These are phyloP conservation scores for Cyberlindnera maclurae DNA, from an alignment of 805 yeast genomes.

Conservation along the genomic window DNA sequence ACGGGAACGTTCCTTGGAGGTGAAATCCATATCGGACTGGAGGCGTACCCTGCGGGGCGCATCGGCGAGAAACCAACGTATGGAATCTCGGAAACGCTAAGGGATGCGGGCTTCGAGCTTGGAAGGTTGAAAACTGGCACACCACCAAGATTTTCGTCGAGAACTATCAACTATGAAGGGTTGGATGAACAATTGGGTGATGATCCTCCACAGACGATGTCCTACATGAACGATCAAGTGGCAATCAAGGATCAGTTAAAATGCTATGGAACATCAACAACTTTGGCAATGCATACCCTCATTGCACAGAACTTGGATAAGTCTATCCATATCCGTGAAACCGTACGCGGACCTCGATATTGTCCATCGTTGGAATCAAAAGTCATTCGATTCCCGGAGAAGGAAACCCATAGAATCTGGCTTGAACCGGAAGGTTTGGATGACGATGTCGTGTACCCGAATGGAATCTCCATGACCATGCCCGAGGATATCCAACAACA, in stretches of 20 bases:
- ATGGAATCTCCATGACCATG: slow-evolving; percentile 94
- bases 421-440: slow-evolving; percentile 93
- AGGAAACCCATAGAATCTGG: slow-evolving; percentile 79
- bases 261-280: slow-evolving; percentile 78
- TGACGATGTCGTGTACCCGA: slow-evolving; percentile 86
- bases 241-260: slow-evolving; percentile 50
- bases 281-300: slow-evolving; percentile 63
- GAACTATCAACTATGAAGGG: slow-evolving; percentile 60
- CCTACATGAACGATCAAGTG: slow-evolving; percentile 68
- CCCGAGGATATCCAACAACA: slow-evolving; percentile 84
- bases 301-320: slow-evolving; percentile 65
- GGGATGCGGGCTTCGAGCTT: slow-evolving; percentile 68
- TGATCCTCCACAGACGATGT: slow-evolving; percentile 82
- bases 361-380: slow-evolving; percentile 96
- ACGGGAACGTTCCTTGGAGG: slow-evolving; percentile 95
- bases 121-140: slow-evolving; percentile 97
- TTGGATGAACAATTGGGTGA: slow-evolving; percentile 75
- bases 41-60: slow-evolving; percentile 81
- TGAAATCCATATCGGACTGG: slow-evolving; percentile 87
- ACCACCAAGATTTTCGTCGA: slow-evolving; percentile 78
- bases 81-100: slow-evolving; percentile 77
- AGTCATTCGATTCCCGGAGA: slow-evolving; percentile 71
- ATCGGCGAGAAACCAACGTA: slow-evolving; percentile 89
- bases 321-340: slow-evolving; percentile 86
- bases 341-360: slow-evolving; percentile 93